Conservation (phyloP, 2,329 filamentous ascomycete genomes). For the Phaeoacremonium minimum region DNA sequence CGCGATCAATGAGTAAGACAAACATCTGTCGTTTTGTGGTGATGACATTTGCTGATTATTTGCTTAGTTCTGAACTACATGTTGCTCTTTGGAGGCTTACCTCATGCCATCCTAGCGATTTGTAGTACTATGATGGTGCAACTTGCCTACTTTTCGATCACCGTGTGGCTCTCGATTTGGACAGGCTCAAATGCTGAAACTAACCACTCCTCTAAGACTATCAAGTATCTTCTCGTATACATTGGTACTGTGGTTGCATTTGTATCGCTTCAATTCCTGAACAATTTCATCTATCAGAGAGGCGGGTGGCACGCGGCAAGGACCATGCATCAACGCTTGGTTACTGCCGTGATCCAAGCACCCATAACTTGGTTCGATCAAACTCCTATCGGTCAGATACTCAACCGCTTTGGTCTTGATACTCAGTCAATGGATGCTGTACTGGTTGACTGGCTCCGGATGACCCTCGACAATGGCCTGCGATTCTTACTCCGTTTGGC, state of each 20-base stretch:
- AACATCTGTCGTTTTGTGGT: background rate
- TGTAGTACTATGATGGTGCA: slow-evolving; percentile 13
- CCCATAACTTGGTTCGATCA: slow-evolving; percentile 94
- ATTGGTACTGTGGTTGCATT: slow-evolving; percentile 3
- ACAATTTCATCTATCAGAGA: slow-evolving; percentile 18
- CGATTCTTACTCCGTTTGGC: slow-evolving; percentile 73
- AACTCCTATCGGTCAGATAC: slow-evolving; percentile 84
- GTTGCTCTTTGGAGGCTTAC: slow-evolving; percentile 13
- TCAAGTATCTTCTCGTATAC: slow-evolving; percentile 2
- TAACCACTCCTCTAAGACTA: background rate
- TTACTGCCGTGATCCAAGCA: slow-evolving; percentile 72
- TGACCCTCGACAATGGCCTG: slow-evolving; percentile 61
- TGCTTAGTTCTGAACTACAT: slow-evolving; percentile 12
- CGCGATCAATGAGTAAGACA: slow-evolving; percentile 10
- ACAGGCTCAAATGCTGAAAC: slow-evolving; percentile 1
- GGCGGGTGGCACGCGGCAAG: slow-evolving; percentile 70
- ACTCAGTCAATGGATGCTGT: slow-evolving; percentile 88
- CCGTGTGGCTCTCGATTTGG: slow-evolving; percentile 15
- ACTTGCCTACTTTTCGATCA: slow-evolving; percentile 15
- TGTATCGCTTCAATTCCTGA: slow-evolving; percentile 10
- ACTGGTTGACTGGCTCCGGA: slow-evolving; percentile 62
- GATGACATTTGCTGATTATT: background rate
- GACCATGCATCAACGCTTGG: slow-evolving; percentile 70
- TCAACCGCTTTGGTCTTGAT: slow-evolving; percentile 95
- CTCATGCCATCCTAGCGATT: slow-evolving; percentile 8